Percentiles rank a stretch among this genome's conserved stretches.
Evolutionary conservation across 2,329 filamentous ascomycete genomes (phyloP).

Genomic region (Fusarium domesticum): DNA sequence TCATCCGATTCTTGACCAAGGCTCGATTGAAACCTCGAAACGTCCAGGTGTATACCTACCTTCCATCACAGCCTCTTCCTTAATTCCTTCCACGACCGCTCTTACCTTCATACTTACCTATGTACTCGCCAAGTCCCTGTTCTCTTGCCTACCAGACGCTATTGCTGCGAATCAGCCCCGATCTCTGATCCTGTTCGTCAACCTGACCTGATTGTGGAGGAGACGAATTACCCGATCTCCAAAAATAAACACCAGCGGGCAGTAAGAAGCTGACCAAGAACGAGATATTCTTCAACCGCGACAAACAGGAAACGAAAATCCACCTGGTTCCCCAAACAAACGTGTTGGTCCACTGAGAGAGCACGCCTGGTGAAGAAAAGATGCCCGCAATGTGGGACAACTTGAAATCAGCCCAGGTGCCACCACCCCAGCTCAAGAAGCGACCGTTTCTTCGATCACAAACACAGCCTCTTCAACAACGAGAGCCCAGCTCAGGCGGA

Average conservation of each 20-base stretch:
- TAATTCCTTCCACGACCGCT: conserved; percentile 11
- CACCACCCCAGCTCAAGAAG: conserved; percentile 28
- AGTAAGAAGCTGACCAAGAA: neutral
- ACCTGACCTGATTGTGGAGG: no score
- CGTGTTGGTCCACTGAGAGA: neutral
- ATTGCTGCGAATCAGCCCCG: neutral
- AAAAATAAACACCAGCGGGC: neutral
- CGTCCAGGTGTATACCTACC: no score
- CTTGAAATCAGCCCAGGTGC: conserved; percentile 24
- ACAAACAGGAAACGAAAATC: neutral
- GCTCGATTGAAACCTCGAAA: no score
- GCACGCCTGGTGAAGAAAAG: conserved; percentile 11
- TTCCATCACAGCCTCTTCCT: conserved; percentile 9
- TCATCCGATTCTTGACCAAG: no score
- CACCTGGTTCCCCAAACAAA: no score
- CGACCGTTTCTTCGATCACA: conserved; percentile 27
- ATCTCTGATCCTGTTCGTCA: no score
- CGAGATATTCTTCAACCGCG: neutral
- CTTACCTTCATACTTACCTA: no score
- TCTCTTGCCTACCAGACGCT: no score
- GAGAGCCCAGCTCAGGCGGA: conserved; percentile 14
- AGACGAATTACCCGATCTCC: neutral
- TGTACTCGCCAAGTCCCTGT: no score
- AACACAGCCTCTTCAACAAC: conserved; percentile 14
- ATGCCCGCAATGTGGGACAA: conserved; percentile 30